A percentile compares a stretch with the other conserved stretches of the same genome.
Conservation (phyloP, 208 protist species). For the Herpetomonas samuelpessoai region DNA sequence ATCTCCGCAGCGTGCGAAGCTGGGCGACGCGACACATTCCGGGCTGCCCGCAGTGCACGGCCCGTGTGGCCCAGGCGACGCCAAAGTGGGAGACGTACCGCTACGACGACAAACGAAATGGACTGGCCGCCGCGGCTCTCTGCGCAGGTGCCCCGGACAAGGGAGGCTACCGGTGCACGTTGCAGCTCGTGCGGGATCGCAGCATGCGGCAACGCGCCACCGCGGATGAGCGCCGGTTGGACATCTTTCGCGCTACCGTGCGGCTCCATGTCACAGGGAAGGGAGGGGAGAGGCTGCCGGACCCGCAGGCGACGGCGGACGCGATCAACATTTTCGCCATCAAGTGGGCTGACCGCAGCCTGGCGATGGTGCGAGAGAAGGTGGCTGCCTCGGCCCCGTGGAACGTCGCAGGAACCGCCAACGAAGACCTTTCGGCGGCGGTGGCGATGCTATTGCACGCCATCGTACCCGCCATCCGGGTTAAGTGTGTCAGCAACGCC, state of each 20-base stretch:
- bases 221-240: conserved; percentile 24
- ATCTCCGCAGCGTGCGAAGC: conserved; percentile 37
- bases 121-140: conserved; percentile 33
- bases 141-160: conserved; percentile 35
- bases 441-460: conserved; percentile 49
- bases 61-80: conserved; percentile 13
- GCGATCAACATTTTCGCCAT: conserved; percentile 18
- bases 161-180: conserved; percentile 19
- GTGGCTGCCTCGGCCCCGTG: conserved; percentile 28
- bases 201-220: conserved; percentile 20
- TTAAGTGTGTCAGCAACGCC: conserved; percentile 13
- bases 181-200: conserved; percentile 24
- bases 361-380: conserved; percentile 19
- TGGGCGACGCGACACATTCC: conserved; percentile 39
- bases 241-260: conserved; percentile 30
- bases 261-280: conserved; percentile 19
- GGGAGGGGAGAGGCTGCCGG: conserved; percentile 13
- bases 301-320: conserved; percentile 15
- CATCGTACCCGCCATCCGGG: conserved; percentile 22
- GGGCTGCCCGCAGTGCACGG: conserved; percentile 26
- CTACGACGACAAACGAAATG: conserved; percentile 20
- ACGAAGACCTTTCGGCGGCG: conserved; percentile 32
- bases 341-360: conserved; percentile 10
- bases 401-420: conserved; percentile 21
- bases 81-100: conserved; percentile 26